These are phyloP conservation scores for Monoraphidium neglectum DNA, from an alignment of 139 green algal genomes.

Conservation along the genomic window DNA sequence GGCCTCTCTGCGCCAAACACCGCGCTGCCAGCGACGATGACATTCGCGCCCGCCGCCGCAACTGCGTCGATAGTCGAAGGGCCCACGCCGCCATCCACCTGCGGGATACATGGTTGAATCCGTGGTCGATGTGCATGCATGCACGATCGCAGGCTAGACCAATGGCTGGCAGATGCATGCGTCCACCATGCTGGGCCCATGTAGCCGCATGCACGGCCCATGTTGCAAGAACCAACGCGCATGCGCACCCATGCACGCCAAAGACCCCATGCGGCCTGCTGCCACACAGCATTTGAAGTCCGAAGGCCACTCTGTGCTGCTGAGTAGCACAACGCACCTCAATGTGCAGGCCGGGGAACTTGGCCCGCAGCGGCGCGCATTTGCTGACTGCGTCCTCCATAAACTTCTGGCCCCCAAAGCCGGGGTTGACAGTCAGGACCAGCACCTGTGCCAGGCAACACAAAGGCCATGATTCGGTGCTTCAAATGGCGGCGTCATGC, in stretches of 20 bases:
- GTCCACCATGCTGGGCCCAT: background rate
- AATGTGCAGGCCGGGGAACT: constrained; percentile 73
- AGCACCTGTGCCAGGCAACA: too few relatives aligned
- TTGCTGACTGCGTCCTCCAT: constrained; percentile 70
- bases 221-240: too few relatives aligned
- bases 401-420: constrained; percentile 96
- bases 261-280: too few relatives aligned
- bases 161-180: background rate
- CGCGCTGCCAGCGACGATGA: constrained; percentile 85
- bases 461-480: too few relatives aligned
- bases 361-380: constrained; percentile 56
- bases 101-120: too few relatives aligned
- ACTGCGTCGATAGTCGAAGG: constrained; percentile 68
- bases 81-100: constrained; percentile 88
- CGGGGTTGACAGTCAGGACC: constrained; percentile 89
- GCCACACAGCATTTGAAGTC: background rate
- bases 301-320: background rate
- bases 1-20: constrained; percentile 78
- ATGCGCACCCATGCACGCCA: too few relatives aligned
- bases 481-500: too few relatives aligned
- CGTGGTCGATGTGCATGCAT: background rate
- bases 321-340: constrained; percentile 50
- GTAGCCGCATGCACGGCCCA: background rate
- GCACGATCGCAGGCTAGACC: background rate
- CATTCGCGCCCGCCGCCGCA: constrained; percentile 84